Conservation (phyloP, 2,329 filamentous ascomycete species). For the Plenodomus tracheiphilus region DNA sequence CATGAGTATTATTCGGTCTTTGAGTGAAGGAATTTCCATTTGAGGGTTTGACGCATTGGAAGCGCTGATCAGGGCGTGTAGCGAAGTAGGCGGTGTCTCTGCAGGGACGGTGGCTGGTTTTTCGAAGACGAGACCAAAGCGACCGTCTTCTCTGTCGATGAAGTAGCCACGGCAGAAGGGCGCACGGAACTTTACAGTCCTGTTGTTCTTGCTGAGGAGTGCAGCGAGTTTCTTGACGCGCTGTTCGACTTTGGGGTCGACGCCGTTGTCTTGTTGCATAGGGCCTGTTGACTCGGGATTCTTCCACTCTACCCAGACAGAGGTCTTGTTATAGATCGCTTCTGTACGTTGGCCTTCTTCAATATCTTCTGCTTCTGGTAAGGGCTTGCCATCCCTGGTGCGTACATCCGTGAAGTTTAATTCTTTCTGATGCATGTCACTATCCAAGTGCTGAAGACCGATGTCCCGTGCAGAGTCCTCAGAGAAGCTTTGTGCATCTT, state of each 20-base stretch:
- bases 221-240: conserved; percentile 39
- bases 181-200: conserved; percentile 35
- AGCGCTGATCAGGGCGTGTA: conserved; percentile 51
- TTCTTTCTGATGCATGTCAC: conserved; percentile 11
- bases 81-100: conserved; percentile 50
- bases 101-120: conserved; percentile 48
- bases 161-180: conserved; percentile 44
- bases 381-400: conserved; percentile 16
- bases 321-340: conserved; percentile 27
- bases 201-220: conserved; percentile 37
- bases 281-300: conserved; percentile 26
- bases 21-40: not conserved
- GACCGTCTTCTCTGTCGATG: conserved; percentile 39
- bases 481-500: conserved; percentile 29
- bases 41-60: conserved; percentile 46
- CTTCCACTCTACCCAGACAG: conserved; percentile 47
- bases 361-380: conserved; percentile 20
- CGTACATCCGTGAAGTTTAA: conserved; percentile 17
- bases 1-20: conserved; percentile 54
- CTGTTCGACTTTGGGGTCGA: conserved; percentile 31
- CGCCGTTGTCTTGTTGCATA: conserved; percentile 16
- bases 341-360: conserved; percentile 33
- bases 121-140: conserved; percentile 60
- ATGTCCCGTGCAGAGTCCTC: conserved; percentile 31
- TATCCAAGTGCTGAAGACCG: conserved; percentile 21